Evolutionary conservation across 306 rosid species (phyloP).

Genomic region (Cotoneaster glaucophyllus): DNA sequence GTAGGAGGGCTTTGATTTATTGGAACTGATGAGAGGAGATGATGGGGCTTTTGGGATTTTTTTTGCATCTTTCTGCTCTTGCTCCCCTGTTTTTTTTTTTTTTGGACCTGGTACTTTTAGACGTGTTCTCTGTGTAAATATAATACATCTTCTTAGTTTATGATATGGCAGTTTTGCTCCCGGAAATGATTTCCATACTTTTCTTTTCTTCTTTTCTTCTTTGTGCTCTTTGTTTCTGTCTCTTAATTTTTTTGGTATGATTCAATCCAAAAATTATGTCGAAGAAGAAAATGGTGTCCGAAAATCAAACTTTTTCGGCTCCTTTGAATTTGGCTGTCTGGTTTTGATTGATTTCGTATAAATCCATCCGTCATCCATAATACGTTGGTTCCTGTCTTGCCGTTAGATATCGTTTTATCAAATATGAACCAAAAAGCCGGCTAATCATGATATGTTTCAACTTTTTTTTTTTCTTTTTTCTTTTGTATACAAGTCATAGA

Average conservation of each 20-base stretch:
- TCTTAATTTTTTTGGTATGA: too few species aligned
- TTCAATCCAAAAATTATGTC: too few species aligned
- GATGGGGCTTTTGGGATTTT: not conserved
- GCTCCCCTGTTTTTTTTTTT: not conserved
- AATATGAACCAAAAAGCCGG: not conserved
- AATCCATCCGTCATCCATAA: not conserved
- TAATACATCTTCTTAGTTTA: not conserved
- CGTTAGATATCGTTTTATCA: too few species aligned
- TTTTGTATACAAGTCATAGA: too few species aligned
- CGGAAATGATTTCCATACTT: too few species aligned
- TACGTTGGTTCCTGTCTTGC: too few species aligned
- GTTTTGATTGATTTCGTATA: not conserved
- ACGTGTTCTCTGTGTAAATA: slow-evolving; percentile 8
- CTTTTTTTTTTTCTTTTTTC: too few species aligned
- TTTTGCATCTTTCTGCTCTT: slow-evolving; percentile 1
- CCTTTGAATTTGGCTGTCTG: not conserved
- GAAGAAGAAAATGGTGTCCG: too few species aligned
- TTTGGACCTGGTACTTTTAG: not conserved
- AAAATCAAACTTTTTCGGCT: too few species aligned
- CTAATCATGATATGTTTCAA: not conserved
- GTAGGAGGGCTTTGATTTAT: not conserved
- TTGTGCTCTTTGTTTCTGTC: too few species aligned
- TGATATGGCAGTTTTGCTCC: not conserved
- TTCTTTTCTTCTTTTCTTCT: too few species aligned
- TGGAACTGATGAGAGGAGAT: not conserved